Conservation (phyloP, 129 eudicot species). For the Pseudognaphalium luteoalbum region DNA sequence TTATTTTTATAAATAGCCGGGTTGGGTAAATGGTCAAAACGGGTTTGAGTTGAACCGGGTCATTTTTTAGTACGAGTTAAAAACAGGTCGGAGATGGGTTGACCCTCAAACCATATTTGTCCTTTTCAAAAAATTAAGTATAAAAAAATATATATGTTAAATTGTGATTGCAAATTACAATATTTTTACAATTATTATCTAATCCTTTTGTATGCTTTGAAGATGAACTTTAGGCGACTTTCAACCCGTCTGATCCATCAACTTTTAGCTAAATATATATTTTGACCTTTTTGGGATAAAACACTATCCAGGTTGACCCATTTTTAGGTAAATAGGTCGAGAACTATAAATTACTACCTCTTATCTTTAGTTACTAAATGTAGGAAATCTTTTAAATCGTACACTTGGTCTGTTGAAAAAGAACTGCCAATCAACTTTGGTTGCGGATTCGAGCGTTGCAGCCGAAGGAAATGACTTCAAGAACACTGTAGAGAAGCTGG, state of each 20-base stretch:
- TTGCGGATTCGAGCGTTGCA: slow-evolving; percentile 72
- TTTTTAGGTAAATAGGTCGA: neutral
- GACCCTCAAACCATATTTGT: neutral
- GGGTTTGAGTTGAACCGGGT: neutral
- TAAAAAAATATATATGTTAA: too few relatives aligned
- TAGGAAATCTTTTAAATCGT: slow-evolving; percentile 98
- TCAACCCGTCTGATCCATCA: neutral
- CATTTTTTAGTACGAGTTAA: neutral
- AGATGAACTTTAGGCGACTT: neutral
- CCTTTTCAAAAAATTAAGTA: neutral
- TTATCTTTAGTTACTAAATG: slow-evolving; percentile 1
- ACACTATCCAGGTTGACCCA: neutral
- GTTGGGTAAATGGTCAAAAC: neutral
- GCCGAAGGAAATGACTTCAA: slow-evolving; percentile 85
- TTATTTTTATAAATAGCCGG: neutral
- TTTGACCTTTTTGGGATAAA: neutral
- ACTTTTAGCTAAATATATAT: neutral
- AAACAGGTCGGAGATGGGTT: neutral
- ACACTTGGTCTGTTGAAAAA: slow-evolving; percentile 95
- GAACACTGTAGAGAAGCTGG: slow-evolving; percentile 81
- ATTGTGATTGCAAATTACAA: neutral
- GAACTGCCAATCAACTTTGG: slow-evolving; percentile 88
- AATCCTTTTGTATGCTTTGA: too few relatives aligned
- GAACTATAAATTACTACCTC: neutral
- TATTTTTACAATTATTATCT: too few relatives aligned